Evolutionary conservation across 768 basidiomycete species (phyloP).

Genomic region (Hericium rajendrae): DNA sequence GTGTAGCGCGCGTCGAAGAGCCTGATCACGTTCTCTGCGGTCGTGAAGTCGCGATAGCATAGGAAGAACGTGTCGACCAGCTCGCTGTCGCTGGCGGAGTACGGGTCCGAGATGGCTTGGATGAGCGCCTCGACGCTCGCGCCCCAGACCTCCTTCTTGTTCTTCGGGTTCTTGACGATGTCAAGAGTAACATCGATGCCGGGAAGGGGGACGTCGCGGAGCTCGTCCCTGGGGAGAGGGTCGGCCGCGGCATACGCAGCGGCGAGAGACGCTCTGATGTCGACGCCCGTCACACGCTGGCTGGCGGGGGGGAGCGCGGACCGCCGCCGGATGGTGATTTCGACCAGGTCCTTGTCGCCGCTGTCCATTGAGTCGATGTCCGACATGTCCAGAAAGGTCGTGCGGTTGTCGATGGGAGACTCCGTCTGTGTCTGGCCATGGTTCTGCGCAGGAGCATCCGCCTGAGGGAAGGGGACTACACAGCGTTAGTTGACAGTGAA

Average conservation of each 20-base stretch:
- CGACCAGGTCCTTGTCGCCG: too few species aligned
- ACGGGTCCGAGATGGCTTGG: background rate
- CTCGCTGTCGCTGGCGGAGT: slow-evolving; percentile 10
- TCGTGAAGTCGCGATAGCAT: slow-evolving; percentile 63
- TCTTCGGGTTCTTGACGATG: background rate
- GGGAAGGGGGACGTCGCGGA: background rate
- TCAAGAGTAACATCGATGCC: background rate
- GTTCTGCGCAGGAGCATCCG: too few species aligned
- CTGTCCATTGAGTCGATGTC: too few species aligned
- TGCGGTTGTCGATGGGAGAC: too few species aligned
- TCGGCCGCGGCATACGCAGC: background rate
- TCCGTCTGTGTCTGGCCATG: too few species aligned
- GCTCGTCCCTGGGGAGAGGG: background rate
- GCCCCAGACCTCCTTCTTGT: background rate
- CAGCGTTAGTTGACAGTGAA: background rate
- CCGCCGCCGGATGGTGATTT: too few species aligned
- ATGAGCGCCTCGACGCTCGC: background rate
- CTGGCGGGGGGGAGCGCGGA: too few species aligned
- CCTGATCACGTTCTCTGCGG: slow-evolving; percentile 35
- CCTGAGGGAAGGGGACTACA: background rate
- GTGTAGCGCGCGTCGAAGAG: slow-evolving; percentile 20
- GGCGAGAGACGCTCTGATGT: background rate
- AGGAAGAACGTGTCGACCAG: slow-evolving; percentile 51
- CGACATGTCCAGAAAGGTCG: too few species aligned
- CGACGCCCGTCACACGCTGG: background rate